Evolutionary conservation across 768 basidiomycete species (phyloP), one percentile per base, ranked within the genome.

Genomic region (Jaapia argillacea): DNA sequence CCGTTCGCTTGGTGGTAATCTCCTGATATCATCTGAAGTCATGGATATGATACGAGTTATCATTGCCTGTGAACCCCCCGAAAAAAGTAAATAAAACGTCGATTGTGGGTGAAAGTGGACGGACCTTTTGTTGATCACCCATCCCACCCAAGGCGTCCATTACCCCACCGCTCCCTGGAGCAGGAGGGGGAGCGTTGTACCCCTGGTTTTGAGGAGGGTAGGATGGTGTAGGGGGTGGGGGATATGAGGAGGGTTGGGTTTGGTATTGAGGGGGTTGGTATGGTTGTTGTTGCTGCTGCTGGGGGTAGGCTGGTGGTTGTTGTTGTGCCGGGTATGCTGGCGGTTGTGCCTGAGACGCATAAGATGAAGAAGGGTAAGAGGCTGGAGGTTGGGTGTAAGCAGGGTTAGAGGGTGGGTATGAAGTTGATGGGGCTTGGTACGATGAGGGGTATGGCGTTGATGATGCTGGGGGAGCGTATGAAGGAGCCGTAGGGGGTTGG

Each of bases 1-100:
- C 22, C 85, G 71, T 53, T 93, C 89, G 4, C 70, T 62, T 1
- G 81, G 78, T 6, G 87, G 82, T 26, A 94, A 62, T 48, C 69
- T 67, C 40, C 79, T 76, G 45, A 96, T 81, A 58, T 96, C 87
- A 28, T 88, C 89, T 2, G 81, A 77, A 1, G 86, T 84, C 80
- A 97, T 85, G 26, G 75, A 66, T 44, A 92, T 54, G 2, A 93
- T 81, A 42, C 81, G 81, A 64, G 85, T 71, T 27, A 93, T 78
- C 62, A 89, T 76, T 28, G 74, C 74, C 82, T 81, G n/a, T 20
- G n/a, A 47, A 4, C 39, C n/a, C 36, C 20, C 10, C 22, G 26
- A 5, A 55, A 44, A 39, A 44, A 52, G 41, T 45, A 44, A 5
- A 54, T 51, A 46, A 46, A 45, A 24, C 4, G 24, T 14, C 14